Conservation (phyloP, 768 basidiomycete species). For the Dictyophora rubrovolvata region DNA sequence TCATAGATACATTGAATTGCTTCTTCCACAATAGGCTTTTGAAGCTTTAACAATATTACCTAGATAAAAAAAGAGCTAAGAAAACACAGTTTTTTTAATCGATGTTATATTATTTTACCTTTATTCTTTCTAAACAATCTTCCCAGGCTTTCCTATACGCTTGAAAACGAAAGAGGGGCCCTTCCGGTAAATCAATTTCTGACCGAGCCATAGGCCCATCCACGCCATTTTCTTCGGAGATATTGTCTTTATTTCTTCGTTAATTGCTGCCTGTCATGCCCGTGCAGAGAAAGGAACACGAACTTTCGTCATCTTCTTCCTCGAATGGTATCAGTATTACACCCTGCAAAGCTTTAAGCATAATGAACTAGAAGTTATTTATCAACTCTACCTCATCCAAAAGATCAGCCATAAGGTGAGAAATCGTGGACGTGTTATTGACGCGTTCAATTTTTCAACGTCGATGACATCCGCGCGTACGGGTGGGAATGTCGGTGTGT, state of each 20-base stretch:
- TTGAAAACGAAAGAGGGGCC: constrained; percentile 29
- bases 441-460: background rate
- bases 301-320: background rate
- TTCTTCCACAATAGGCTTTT: constrained; percentile 36
- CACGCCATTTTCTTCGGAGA: background rate
- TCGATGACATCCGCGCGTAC: background rate
- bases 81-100: background rate
- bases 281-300: background rate
- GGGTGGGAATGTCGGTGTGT: too few relatives aligned
- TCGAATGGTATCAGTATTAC: background rate
- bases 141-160: constrained; percentile 51
- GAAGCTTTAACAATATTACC: constrained; percentile 37
- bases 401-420: background rate
- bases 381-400: background rate
- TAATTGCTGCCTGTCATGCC: background rate
- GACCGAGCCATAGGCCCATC: constrained; percentile 7
- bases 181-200: constrained; percentile 3
- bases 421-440: constrained; percentile 1
- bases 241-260: background rate
- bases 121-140: constrained; percentile 45
- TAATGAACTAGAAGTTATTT: background rate
- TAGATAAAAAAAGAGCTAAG: constrained; percentile 16
- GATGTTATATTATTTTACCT: constrained; percentile 14
- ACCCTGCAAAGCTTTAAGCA: background rate
- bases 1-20: constrained; percentile 33